Evolutionary conservation across 805 yeast genomes (phyloP).

Genomic region (Wickerhamiella musiphila): DNA sequence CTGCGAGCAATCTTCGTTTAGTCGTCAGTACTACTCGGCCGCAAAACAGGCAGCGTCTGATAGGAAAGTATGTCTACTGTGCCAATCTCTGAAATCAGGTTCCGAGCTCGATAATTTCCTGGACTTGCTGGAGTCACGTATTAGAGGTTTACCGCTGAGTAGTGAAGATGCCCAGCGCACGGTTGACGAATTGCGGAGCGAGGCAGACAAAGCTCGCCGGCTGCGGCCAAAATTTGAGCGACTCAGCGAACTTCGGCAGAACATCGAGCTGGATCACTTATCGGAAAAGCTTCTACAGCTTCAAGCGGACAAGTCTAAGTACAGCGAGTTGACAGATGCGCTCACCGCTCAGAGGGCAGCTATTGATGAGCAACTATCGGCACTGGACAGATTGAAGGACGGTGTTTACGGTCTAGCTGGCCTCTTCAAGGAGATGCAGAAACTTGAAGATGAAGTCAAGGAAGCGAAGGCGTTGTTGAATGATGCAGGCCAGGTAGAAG

Average conservation of each 20-base stretch:
- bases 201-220: conserved; percentile 7
- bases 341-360: neutral
- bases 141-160: conserved; percentile 20
- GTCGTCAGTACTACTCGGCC: conserved; percentile 47
- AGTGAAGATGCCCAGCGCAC: conserved; percentile 23
- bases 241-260: neutral
- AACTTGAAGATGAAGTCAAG: conserved; percentile 1
- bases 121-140: conserved; percentile 17
- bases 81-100: conserved; percentile 45
- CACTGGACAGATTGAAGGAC: neutral
- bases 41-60: conserved; percentile 49
- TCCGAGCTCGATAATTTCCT: conserved; percentile 14
- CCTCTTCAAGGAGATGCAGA: neutral
- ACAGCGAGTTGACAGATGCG: neutral
- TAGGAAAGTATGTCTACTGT: conserved; percentile 44
- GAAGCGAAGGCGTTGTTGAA: conserved; percentile 1
- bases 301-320: neutral
- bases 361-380: neutral
- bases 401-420: conserved; percentile 1
- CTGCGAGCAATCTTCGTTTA: conserved; percentile 49
- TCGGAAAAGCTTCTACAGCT: conserved; percentile 1
- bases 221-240: conserved; percentile 5
- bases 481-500: conserved; percentile 3
- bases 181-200: conserved; percentile 8
- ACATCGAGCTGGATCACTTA: neutral